Evolutionary conservation across 2,329 filamentous ascomycete species (phyloP), one percentile per base, ranked within the genome.

Genomic region (Arthrinium puccinioides): DNA sequence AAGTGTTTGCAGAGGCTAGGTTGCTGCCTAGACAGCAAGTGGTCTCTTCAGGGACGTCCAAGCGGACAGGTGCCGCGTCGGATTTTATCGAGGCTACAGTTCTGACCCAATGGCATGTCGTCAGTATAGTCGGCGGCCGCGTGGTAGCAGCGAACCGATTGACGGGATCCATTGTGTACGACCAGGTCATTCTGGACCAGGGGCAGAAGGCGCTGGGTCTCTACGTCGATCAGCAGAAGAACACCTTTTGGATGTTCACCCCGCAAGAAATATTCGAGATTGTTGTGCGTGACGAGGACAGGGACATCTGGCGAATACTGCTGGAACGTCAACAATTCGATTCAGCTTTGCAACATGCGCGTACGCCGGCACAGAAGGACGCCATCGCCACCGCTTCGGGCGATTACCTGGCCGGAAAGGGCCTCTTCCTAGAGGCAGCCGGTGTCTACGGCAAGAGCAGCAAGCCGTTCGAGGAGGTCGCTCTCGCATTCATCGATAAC

Each of bases 211-310:
- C 82, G 5, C 67, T 98, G n/a, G 88, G 86, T 1, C 74, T 98
- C 14, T 82, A 88, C 35, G 82, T 90, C 8, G 92, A 98, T 59
- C 75, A 84, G 43, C 90, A 92, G 59, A 95, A 96, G 67, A 94
- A 90, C 53, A 98, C 92, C 0, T 96, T 90, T 56, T 98, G 94
- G 92, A 73, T 98, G 3, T 94, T 97, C 54, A 97, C 90, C 1
- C 75, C 78, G 0, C 76, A 86, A 39, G 88, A 94, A 52, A 95
- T 98, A 35, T 96, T 88, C 49, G 92, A 98, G 62, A 83, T 98
- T 41, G 85, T 92, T 10, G 83, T 90, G 10, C 83, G 81, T 30
- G 87, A 97, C 39, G 92, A 98, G 59, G 86, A 89, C 48, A 72
- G 92, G 48, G 86, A 97, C 56, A 79, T 97, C 13, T 98, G 92